Evolutionary conservation across 2,329 filamentous ascomycete genomes (phyloP).

Genomic region (Microcera coccophila): DNA sequence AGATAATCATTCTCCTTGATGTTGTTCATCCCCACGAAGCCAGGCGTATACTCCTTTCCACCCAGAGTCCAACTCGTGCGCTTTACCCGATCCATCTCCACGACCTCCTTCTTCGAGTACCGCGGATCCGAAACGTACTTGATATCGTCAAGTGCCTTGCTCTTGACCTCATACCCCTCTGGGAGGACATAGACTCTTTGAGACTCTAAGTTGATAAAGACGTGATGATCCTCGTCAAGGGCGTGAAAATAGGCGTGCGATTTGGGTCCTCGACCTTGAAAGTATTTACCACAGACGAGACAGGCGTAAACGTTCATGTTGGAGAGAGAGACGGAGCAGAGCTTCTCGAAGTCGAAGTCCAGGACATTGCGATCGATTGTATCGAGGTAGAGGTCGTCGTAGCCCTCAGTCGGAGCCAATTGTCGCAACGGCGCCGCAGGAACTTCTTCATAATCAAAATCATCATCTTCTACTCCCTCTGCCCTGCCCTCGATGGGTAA

Average conservation of each 20-base stretch:
- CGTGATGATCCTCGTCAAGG: slow-evolving; percentile 91
- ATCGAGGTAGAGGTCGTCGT: slow-evolving; percentile 94
- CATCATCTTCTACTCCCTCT: slow-evolving; percentile 32
- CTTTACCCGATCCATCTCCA: slow-evolving; percentile 67
- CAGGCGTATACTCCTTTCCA: slow-evolving; percentile 83
- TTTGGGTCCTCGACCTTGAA: slow-evolving; percentile 86
- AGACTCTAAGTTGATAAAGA: slow-evolving; percentile 95
- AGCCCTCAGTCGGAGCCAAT: slow-evolving; percentile 76
- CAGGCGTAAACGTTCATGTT: slow-evolving; percentile 99
- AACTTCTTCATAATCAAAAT: slow-evolving; percentile 41
- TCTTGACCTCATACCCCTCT: slow-evolving; percentile 94
- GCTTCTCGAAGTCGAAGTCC: slow-evolving; percentile 98
- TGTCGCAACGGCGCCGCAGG: slow-evolving; percentile 47
- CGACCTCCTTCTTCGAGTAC: slow-evolving; percentile 76
- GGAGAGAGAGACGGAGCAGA: slow-evolving; percentile 90
- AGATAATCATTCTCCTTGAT: slow-evolving; percentile 99
- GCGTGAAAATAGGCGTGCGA: slow-evolving; percentile 98
- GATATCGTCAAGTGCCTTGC: slow-evolving; percentile 93
- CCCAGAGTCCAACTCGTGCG: slow-evolving; percentile 67
- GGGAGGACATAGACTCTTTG: slow-evolving; percentile 89
- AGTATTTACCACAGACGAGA: slow-evolving; percentile 96
- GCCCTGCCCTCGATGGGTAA: slow-evolving; percentile 31
- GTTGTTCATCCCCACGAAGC: slow-evolving; percentile 99
- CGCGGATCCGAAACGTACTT: slow-evolving; percentile 94
- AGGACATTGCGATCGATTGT: slow-evolving; percentile 90